Conservation (phyloP, 192 early-diverging fungal species). For the Geosiphon pyriformis region DNA sequence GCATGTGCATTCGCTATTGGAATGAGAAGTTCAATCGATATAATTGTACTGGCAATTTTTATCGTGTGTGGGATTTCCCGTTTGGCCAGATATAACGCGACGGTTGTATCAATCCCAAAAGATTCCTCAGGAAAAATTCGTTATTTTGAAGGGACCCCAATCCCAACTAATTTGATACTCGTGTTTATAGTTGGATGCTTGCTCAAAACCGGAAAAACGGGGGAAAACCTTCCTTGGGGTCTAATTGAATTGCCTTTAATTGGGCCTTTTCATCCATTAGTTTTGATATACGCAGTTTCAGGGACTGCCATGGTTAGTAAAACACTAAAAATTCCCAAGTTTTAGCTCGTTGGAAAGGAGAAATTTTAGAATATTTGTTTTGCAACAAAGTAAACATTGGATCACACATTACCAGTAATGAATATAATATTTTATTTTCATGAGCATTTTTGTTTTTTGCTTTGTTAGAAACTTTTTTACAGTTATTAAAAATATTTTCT, state of each 20-base stretch:
- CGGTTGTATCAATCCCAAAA: slow-evolving; percentile 68
- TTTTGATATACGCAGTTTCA: slow-evolving; percentile 67
- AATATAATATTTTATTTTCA: too few relatives aligned
- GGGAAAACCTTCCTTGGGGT: slow-evolving; percentile 56
- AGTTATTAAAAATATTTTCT: too few relatives aligned
- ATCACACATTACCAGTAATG: too few relatives aligned
- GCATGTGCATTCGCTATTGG: slow-evolving; percentile 78
- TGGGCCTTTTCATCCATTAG: slow-evolving; percentile 76
- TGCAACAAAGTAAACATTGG: too few relatives aligned
- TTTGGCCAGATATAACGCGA: slow-evolving; percentile 86
- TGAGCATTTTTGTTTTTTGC: too few relatives aligned
- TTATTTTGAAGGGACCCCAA: slow-evolving; percentile 89
- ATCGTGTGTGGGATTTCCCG: slow-evolving; percentile 81
- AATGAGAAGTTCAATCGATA: slow-evolving; percentile 77
- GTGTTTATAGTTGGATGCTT: slow-evolving; percentile 63
- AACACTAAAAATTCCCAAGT: slow-evolving; percentile 70
- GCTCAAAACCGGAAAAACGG: slow-evolving; percentile 43
- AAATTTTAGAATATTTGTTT: too few relatives aligned
- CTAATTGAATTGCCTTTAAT: slow-evolving; percentile 49
- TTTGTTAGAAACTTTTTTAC: too few relatives aligned
- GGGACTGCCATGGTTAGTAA: slow-evolving; percentile 81
- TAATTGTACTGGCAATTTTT: slow-evolving; percentile 75
- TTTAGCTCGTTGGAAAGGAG: slow-evolving; percentile 37
- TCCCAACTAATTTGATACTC: slow-evolving; percentile 71
- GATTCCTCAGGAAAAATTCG: slow-evolving; percentile 71